These are phyloP conservation scores for Vitis riparia DNA, from an alignment of 164 flowering plant species.

Conservation along the genomic window DNA sequence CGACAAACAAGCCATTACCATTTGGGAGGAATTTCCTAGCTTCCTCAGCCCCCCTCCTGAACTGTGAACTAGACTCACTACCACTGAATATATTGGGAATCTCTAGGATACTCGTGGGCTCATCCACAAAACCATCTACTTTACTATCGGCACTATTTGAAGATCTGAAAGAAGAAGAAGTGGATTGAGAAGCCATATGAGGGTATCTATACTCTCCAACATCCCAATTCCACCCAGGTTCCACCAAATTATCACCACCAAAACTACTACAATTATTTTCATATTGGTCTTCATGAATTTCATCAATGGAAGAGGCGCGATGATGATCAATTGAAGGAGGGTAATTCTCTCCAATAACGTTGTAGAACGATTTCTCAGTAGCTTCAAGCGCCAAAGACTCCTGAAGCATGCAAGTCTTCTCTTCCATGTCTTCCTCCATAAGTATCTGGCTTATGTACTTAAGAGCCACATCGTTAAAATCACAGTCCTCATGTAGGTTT, in stretches of 20 bases:
- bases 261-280: background rate
- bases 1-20: constrained; percentile 16
- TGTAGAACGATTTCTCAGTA: constrained; percentile 48
- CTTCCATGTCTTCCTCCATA: constrained; percentile 64
- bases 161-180: constrained; percentile 3
- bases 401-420: constrained; percentile 44
- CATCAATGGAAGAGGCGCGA: constrained; percentile 3
- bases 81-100: constrained; percentile 23
- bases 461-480: constrained; percentile 50
- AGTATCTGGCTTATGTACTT: constrained; percentile 52
- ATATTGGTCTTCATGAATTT: constrained; percentile 9
- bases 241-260: constrained; percentile 1
- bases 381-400: constrained; percentile 54
- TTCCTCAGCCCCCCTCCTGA: constrained; percentile 41
- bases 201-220: constrained; percentile 2
- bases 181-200: background rate
- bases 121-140: constrained; percentile 27
- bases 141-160: background rate
- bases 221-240: constrained; percentile 10
- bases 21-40: constrained; percentile 49
- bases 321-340: constrained; percentile 20
- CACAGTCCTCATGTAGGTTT: constrained; percentile 43
- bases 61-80: constrained; percentile 21
- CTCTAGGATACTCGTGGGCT: constrained; percentile 27
- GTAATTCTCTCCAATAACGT: constrained; percentile 39